Percentiles rank a stretch among this genome's conserved stretches.
Evolutionary conservation across 2,329 filamentous ascomycete genomes (phyloP).

Genomic region (Botrytis aclada): DNA sequence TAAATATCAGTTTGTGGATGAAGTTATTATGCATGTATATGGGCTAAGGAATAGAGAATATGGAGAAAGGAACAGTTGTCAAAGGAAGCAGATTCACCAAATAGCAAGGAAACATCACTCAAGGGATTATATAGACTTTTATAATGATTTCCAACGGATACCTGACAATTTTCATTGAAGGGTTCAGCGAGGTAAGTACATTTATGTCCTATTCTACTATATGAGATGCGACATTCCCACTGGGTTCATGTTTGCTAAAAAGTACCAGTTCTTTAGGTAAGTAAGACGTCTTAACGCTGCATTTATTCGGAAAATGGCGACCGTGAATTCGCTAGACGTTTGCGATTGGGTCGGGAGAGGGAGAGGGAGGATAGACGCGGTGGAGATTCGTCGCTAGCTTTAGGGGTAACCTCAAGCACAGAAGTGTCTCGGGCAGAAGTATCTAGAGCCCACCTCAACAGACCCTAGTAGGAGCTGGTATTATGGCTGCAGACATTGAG

Average conservation of each 20-base stretch:
- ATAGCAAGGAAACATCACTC: background rate
- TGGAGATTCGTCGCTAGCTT: no score
- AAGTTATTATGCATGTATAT: background rate
- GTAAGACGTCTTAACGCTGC: background rate
- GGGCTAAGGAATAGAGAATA: no score
- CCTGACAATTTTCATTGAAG: background rate
- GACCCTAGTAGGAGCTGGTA: no score
- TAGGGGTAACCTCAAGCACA: no score
- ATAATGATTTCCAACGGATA: fast-evolving
- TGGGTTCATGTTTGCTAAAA: background rate
- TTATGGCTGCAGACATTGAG: background rate
- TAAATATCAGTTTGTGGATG: background rate
- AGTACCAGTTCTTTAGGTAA: background rate
- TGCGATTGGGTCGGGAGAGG: no score
- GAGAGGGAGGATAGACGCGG: no score
- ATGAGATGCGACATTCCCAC: background rate
- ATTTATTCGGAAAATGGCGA: background rate
- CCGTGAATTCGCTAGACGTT: background rate
- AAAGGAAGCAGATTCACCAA: background rate
- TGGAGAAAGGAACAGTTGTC: background rate
- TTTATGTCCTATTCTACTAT: fast-evolving
- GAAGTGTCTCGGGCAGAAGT: background rate
- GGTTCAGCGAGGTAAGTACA: background rate
- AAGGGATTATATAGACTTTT: background rate
- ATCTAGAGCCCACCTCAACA: background rate